Percentiles rank a stretch among this genome's conserved stretches.
Evolutionary conservation across 441 rosid genomes (phyloP).

Genomic region (Bruguiera hainesii): DNA sequence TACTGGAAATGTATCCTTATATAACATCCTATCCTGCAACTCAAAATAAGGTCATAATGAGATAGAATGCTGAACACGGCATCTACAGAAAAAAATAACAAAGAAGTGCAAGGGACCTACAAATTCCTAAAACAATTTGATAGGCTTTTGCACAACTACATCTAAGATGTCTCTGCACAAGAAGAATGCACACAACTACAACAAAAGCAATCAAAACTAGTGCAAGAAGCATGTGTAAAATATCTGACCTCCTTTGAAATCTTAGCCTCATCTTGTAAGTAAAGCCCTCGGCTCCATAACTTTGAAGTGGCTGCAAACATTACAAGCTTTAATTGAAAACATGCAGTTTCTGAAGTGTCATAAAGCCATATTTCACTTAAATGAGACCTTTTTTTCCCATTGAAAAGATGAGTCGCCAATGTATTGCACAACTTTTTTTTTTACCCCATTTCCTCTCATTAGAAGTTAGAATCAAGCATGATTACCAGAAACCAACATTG

Average conservation of each 20-base stretch:
- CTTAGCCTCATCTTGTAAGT: constrained; percentile 47
- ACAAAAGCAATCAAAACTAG: constrained; percentile 5
- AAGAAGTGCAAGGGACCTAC: neutral
- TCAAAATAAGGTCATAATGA: constrained; percentile 17
- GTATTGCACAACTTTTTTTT: neutral
- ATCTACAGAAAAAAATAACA: constrained; percentile 1
- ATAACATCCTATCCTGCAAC: constrained; percentile 57
- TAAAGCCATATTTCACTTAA: neutral
- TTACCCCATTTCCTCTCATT: neutral
- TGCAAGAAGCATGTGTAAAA: constrained; percentile 2
- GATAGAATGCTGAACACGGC: constrained; percentile 9
- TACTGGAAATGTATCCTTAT: constrained; percentile 56
- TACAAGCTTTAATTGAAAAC: neutral
- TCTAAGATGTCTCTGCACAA: too few relatives aligned
- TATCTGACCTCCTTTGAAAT: constrained; percentile 67
- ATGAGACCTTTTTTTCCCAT: neutral
- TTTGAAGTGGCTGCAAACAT: constrained; percentile 62
- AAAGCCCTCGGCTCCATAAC: constrained; percentile 77
- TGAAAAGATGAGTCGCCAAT: too few relatives aligned
- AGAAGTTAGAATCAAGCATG: too few relatives aligned
- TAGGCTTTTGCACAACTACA: neutral
- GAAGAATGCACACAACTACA: neutral
- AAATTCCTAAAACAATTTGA: constrained; percentile 10
- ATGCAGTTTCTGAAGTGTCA: neutral
- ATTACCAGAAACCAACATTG: too few relatives aligned